These are phyloP conservation scores for Rhodosporidiobolus odoratus DNA, from an alignment of 768 basidiomycete species.

Conservation along the genomic window DNA sequence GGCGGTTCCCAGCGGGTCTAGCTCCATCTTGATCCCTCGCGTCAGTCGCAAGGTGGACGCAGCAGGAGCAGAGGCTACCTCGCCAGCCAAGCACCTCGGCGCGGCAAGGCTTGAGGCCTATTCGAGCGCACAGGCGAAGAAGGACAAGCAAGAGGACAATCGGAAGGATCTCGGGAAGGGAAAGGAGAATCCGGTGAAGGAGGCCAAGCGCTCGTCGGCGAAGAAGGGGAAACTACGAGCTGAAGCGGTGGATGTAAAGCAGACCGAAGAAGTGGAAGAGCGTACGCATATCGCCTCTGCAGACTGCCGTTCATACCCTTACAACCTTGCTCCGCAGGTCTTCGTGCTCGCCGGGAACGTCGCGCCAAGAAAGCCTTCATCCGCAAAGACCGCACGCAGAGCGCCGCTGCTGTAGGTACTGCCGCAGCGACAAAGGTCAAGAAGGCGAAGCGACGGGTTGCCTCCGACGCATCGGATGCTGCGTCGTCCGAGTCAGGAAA, in stretches of 20 bases:
- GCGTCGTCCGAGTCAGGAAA: neutral
- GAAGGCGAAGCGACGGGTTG: neutral
- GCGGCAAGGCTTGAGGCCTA: neutral
- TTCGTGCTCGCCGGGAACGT: slow-evolving; percentile 22
- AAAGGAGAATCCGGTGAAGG: neutral
- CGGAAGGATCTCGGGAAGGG: neutral
- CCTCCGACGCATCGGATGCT: neutral
- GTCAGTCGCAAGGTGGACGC: neutral
- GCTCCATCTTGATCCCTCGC: slow-evolving; percentile 3
- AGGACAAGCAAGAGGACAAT: neutral
- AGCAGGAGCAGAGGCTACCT: neutral
- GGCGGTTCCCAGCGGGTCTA: neutral
- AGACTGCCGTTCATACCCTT: neutral
- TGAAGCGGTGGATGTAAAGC: neutral
- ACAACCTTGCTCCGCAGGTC: slow-evolving; percentile 2
- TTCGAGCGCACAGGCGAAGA: neutral
- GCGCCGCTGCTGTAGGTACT: slow-evolving; percentile 13
- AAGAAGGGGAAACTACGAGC: slow-evolving; percentile 9
- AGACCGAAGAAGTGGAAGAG: slow-evolving; percentile 21
- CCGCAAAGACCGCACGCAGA: slow-evolving; percentile 25
- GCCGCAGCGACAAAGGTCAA: slow-evolving; percentile 25
- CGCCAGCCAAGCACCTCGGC: neutral
- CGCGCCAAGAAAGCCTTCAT: slow-evolving; percentile 27
- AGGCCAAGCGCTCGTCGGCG: neutral
- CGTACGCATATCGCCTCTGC: no score